phyloP scores from a whole-genome alignment of 306 rosid species.

The Quercus variabilis region DNA sequence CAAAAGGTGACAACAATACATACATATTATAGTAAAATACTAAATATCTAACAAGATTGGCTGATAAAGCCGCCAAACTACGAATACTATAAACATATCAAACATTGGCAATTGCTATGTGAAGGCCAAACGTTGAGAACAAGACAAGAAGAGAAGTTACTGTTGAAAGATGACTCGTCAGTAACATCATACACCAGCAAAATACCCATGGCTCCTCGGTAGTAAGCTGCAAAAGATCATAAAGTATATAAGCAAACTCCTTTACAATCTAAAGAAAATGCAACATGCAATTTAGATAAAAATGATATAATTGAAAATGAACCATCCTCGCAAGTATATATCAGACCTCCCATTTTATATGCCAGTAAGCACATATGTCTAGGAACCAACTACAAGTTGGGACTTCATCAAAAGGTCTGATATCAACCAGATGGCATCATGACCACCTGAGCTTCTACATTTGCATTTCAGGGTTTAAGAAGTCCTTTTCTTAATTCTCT shows the following conservation, averaged over 20 bases:
- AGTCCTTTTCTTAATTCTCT: background rate
- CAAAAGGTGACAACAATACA: background rate
- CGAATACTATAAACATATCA: background rate
- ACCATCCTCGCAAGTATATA: background rate
- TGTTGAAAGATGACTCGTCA: constrained; percentile 79
- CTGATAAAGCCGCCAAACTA: background rate
- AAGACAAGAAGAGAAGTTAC: constrained; percentile 41
- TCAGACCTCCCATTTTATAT: background rate
- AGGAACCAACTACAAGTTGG: background rate
- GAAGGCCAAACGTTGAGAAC: constrained; percentile 17
- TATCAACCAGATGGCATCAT: background rate
- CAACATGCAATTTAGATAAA: background rate
- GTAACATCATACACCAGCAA: constrained; percentile 85
- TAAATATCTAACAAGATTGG: background rate
- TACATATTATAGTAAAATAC: background rate
- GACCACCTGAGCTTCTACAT: background rate
- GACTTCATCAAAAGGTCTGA: background rate
- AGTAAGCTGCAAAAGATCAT: constrained; percentile 63
- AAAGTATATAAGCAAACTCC: constrained; percentile 15
- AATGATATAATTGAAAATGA: background rate
- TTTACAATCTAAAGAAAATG: constrained; percentile 1
- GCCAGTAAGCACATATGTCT: background rate
- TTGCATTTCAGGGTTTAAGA: background rate
- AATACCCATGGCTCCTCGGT: constrained; percentile 91
- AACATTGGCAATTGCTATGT: constrained; percentile 1